phyloP scores from a whole-genome alignment of 192 early-diverging fungal genomes.

The Backusella macrospora region DNA sequence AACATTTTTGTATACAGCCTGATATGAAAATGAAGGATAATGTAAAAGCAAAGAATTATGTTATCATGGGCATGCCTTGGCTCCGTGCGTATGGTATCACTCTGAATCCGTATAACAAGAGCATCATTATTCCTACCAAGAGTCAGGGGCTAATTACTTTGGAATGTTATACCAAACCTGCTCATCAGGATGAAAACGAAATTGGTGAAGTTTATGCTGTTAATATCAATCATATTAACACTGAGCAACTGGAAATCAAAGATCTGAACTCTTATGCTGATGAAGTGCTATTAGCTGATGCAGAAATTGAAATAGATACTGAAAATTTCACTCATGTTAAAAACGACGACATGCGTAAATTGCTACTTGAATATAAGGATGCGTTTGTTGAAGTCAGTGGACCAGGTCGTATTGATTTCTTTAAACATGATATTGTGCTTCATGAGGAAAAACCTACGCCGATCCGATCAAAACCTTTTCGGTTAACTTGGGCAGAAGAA shows the following conservation, averaged over 20 bases:
- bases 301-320: too few relatives aligned
- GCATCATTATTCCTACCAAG: too few relatives aligned
- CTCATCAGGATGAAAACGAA: too few relatives aligned
- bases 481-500: background rate
- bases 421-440: background rate
- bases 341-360: background rate
- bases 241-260: too few relatives aligned
- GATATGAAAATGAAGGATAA: too few relatives aligned
- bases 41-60: background rate
- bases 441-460: background rate
- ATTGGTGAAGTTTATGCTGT: too few relatives aligned
- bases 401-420: background rate
- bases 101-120: too few relatives aligned
- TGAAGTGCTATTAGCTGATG: too few relatives aligned
- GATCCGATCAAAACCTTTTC: background rate
- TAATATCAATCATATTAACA: too few relatives aligned
- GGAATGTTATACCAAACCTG: too few relatives aligned
- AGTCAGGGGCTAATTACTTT: too few relatives aligned
- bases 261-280: too few relatives aligned
- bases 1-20: conserved; percentile 4
- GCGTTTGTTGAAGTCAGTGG: background rate
- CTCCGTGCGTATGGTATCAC: background rate
- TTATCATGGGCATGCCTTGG: background rate
- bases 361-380: background rate
- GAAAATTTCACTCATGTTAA: background rate